Evolutionary conservation across 2,329 filamentous ascomycete genomes (phyloP).

Genomic region (Neofusicoccum ribis): DNA sequence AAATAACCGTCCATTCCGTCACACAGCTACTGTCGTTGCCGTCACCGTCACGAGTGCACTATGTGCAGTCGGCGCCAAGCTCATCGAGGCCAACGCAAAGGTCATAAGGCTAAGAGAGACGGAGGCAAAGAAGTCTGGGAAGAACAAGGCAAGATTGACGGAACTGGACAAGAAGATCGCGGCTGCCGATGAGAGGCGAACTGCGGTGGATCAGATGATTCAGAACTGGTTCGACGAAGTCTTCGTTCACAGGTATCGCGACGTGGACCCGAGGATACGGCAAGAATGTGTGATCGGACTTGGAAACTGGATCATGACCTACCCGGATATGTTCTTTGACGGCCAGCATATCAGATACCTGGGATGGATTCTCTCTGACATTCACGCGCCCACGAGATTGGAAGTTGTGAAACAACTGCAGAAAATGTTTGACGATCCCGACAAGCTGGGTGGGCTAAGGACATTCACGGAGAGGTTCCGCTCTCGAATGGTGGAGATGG

Average conservation of each 20-base stretch:
- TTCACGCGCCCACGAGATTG: constrained; percentile 69
- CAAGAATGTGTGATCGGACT: constrained; percentile 85
- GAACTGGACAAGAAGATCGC: constrained; percentile 72
- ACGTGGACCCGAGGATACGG: constrained; percentile 86
- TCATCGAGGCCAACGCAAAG: constrained; percentile 72
- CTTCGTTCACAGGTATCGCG: constrained; percentile 93
- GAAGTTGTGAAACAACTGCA: constrained; percentile 84
- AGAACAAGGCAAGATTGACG: constrained; percentile 76
- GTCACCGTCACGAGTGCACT: constrained; percentile 77
- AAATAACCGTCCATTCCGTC: constrained; percentile 82
- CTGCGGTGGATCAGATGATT: constrained; percentile 69
- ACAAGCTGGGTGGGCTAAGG: constrained; percentile 73
- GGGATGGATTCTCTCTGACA: constrained; percentile 92
- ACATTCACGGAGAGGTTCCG: constrained; percentile 94
- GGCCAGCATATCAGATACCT: constrained; percentile 88
- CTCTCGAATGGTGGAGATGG: constrained; percentile 86
- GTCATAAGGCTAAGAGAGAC: constrained; percentile 76
- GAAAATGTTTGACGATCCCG: constrained; percentile 75
- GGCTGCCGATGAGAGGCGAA: constrained; percentile 68
- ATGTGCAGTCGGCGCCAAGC: constrained; percentile 69
- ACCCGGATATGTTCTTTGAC: constrained; percentile 87
- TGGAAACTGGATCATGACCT: constrained; percentile 81
- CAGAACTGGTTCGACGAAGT: constrained; percentile 88
- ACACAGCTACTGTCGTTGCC: constrained; percentile 86
- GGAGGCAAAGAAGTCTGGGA: constrained; percentile 69